Conservation (phyloP, 2,329 filamentous ascomycete genomes). For the Botryotinia narcissicola region DNA sequence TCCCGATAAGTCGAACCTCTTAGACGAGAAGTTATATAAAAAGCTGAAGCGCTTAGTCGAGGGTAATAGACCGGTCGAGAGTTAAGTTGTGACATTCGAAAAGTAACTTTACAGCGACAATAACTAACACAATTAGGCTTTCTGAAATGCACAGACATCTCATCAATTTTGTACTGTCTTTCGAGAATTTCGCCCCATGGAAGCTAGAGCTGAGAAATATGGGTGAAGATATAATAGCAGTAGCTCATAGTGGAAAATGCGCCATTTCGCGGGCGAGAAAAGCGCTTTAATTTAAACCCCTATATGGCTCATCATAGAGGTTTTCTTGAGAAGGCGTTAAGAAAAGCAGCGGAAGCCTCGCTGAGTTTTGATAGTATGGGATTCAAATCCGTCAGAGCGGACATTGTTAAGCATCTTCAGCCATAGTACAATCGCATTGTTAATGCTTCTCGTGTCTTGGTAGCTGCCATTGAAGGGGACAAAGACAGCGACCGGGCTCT, state of each 20-base stretch:
- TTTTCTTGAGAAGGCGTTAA: background rate
- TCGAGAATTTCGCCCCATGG: conserved; percentile 3
- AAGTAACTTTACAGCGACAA: too few species aligned
- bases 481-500: background rate
- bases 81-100: background rate
- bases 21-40: background rate
- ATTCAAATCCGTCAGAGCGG: background rate
- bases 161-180: background rate
- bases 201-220: background rate
- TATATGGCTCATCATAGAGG: background rate
- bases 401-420: background rate
- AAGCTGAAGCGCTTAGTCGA: background rate
- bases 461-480: background rate
- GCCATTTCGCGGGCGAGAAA: background rate
- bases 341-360: background rate
- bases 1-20: background rate
- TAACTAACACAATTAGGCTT: background rate
- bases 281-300: background rate
- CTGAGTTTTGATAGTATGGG: background rate
- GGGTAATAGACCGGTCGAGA: background rate
- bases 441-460: background rate
- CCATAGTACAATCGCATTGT: background rate
- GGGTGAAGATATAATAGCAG: background rate
- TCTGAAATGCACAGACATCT: background rate
- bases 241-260: background rate